Base-by-base conservation (phyloP, 129 eudicot genomes). In the Dittrichia graveolens region DNA sequence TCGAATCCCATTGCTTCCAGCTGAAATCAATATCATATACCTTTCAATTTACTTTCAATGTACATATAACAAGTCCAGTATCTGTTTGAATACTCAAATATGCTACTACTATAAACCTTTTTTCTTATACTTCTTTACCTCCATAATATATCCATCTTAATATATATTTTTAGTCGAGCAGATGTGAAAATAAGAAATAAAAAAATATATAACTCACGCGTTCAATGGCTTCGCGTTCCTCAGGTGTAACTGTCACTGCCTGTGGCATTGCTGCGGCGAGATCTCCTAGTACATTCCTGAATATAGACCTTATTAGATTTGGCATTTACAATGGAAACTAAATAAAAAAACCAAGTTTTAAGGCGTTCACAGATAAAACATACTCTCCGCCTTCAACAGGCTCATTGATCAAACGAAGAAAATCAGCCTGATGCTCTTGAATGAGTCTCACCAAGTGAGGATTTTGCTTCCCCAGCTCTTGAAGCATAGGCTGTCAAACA, bases 361-460 rank as follows among this genome's bases (percentile, higher is more conserved):
- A 56, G 38, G 60, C 40, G 24, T 43, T 44, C 8, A 34, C 18
- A 46, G 39, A 42, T 18, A 40, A 40, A 37, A 59, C 85, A 8
- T 79, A 81, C 88, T 89, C 98, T 79, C 91, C 93, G 65, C 96
- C 98, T 87, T 89, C 96, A 78, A 80, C 77, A 59, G 96, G 95
- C 71, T 93, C 98, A 72, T 93, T 89, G 34, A 93, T 83, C 74
- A 89, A 85, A 54, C 91, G 96, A 68, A 89, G 92, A 67, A 93
- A 93, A 77, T 93, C 98, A 67, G 85, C 86, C 75, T 93, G 96
- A 73, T 90, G 96, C 76, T 93, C 95, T 75, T 93, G 98, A 56
- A 93, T 93, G 49, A 89, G 83, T 67, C 96, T 83, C 81, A 87
- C 82, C 66, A 92, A 39, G 6, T 92, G 86, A 63, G 96, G 98